These are phyloP conservation scores for Aureobasidium sp. DNA, from an alignment of 2,329 filamentous ascomycete species.

Conservation along the genomic window DNA sequence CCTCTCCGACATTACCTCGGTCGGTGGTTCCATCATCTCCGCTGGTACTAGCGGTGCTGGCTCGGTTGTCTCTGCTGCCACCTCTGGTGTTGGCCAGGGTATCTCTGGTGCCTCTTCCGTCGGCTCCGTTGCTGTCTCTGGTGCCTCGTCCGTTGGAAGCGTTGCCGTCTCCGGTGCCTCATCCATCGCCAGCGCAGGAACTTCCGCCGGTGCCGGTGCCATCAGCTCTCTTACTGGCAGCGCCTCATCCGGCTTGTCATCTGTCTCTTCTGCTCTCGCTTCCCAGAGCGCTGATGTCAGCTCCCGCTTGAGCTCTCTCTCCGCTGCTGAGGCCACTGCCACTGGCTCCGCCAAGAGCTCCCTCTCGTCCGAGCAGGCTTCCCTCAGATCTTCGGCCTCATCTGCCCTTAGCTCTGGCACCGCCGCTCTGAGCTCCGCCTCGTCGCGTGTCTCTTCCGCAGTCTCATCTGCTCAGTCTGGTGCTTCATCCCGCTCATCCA, in stretches of 20 bases:
- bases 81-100: conserved; percentile 4
- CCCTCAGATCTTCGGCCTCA: conserved; percentile 11
- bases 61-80: conserved; percentile 5
- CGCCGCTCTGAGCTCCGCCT: conserved; percentile 1
- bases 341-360: conserved; percentile 21
- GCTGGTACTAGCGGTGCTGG: conserved; percentile 8
- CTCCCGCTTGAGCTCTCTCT: conserved; percentile 11
- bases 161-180: conserved; percentile 10
- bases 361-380: conserved; percentile 14
- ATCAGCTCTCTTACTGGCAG: not conserved
- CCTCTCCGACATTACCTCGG: conserved; percentile 10
- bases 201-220: conserved; percentile 1
- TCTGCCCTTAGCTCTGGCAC: conserved; percentile 11
- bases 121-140: not conserved
- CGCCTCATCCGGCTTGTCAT: not conserved
- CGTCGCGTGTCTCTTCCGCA: conserved; percentile 2
- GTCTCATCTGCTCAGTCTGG: conserved; percentile 2
- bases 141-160: conserved; percentile 12
- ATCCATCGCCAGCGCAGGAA: not conserved
- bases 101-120: conserved; percentile 15
- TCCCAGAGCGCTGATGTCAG: not conserved
- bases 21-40: conserved; percentile 2
- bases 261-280: not conserved
- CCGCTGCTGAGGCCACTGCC: conserved; percentile 5
- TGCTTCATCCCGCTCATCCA: not conserved